A percentile compares a stretch with the other conserved stretches of the same genome.
Evolutionary conservation across 2,329 filamentous ascomycete genomes (phyloP).

Genomic region (Saccharata proteae): DNA sequence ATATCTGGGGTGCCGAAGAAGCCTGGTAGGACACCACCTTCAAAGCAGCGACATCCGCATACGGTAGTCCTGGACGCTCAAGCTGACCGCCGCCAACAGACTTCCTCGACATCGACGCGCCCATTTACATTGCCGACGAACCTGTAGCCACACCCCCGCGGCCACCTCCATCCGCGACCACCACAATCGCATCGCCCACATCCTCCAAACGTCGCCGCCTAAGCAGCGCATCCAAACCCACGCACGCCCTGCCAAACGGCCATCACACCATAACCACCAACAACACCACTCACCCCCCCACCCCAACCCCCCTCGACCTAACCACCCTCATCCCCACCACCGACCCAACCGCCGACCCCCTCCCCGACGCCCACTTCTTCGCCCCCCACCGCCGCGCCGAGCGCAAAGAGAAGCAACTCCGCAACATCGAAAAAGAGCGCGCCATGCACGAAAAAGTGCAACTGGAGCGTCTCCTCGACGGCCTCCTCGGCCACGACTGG

Average conservation of each 20-base stretch:
- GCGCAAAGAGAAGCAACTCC: conserved; percentile 54
- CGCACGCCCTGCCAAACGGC: conserved; percentile 3
- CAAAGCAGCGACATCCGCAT: conserved; percentile 11
- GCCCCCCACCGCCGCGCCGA: conserved; percentile 49
- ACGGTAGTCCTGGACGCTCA: conserved; percentile 3
- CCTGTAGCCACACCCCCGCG: conserved; percentile 17
- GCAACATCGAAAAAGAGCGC: conserved; percentile 54
- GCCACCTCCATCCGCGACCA: neutral
- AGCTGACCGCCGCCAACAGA: conserved; percentile 39
- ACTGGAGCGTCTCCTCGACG: conserved; percentile 60
- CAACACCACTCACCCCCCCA: neutral
- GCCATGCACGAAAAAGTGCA: conserved; percentile 56
- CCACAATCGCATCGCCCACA: neutral
- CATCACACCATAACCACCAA: neutral
- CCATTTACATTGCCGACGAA: conserved; percentile 58
- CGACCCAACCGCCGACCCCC: conserved; percentile 34
- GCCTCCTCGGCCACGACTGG: conserved; percentile 86
- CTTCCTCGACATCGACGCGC: conserved; percentile 58
- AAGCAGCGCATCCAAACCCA: conserved; percentile 3
- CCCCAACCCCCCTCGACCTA: conserved; percentile 3
- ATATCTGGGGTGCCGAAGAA: conserved; percentile 76
- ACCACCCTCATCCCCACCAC: conserved; percentile 20
- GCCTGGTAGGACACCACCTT: conserved; percentile 44
- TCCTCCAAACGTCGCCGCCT: neutral
- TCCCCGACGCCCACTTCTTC: conserved; percentile 44